Conservation (phyloP, 2,329 filamentous ascomycete species). For the Coniochaeta sp. region DNA sequence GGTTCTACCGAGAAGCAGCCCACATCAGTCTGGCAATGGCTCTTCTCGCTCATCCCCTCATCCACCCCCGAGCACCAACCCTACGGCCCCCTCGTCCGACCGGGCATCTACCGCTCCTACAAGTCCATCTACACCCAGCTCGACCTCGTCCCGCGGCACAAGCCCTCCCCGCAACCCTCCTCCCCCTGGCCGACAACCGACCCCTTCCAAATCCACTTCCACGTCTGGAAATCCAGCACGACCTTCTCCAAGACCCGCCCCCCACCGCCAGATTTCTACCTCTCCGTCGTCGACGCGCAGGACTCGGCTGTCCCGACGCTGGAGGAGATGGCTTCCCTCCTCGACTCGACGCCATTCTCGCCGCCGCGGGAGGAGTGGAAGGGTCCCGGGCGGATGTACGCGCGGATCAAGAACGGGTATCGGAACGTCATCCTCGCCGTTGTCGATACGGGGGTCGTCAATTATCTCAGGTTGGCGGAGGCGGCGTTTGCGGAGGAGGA, state of each 20-base stretch:
- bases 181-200: slow-evolving; percentile 23
- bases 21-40: slow-evolving; percentile 41
- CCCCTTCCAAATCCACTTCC: slow-evolving; percentile 68
- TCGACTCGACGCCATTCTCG: slow-evolving; percentile 67
- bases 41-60: slow-evolving; percentile 38
- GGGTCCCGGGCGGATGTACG: slow-evolving; percentile 54
- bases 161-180: slow-evolving; percentile 34
- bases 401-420: slow-evolving; percentile 75
- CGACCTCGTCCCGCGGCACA: slow-evolving; percentile 64
- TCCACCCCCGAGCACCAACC: slow-evolving; percentile 20
- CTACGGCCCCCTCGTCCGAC: slow-evolving; percentile 52
- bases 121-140: slow-evolving; percentile 69
- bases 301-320: slow-evolving; percentile 66
- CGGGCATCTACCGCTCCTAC: slow-evolving; percentile 61
- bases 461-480: slow-evolving; percentile 77
- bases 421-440: slow-evolving; percentile 80
- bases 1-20: slow-evolving; percentile 4
- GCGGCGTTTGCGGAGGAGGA: slow-evolving; percentile 70
- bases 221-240: slow-evolving; percentile 71
- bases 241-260: slow-evolving; percentile 75
- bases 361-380: slow-evolving; percentile 39
- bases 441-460: slow-evolving; percentile 84
- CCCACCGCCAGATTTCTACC: slow-evolving; percentile 72
- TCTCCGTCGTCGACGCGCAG: slow-evolving; percentile 74
- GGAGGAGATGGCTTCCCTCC: slow-evolving; percentile 60